Conservation (phyloP, 2,329 filamentous ascomycete species). For the Chlorencoelia australis region DNA sequence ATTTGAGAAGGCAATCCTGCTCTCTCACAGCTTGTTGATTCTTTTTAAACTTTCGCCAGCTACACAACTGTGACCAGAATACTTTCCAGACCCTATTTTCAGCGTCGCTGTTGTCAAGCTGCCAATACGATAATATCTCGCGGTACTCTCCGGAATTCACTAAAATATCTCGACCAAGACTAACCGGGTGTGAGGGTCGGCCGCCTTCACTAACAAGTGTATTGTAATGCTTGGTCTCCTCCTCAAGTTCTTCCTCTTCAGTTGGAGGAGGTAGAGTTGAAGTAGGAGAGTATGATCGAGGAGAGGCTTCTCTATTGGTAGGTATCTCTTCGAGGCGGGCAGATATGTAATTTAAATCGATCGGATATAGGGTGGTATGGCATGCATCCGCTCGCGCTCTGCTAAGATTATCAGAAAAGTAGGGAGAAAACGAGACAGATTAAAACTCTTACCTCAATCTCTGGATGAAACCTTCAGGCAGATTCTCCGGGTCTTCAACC, state of each 20-base stretch:
- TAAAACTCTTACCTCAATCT: no score
- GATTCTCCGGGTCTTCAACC: constrained; percentile 9
- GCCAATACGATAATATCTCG: constrained; percentile 25
- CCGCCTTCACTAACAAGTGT: constrained; percentile 26
- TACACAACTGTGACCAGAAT: constrained; percentile 21
- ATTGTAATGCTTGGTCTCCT: constrained; percentile 21
- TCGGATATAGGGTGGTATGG: no score
- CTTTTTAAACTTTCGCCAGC: constrained; percentile 26
- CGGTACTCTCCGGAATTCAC: constrained; percentile 16
- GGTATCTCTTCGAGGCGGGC: constrained; percentile 7
- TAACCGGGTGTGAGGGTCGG: constrained; percentile 25
- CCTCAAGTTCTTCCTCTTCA: constrained; percentile 12
- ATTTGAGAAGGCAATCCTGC: constrained; percentile 18
- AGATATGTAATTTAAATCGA: constrained; percentile 10
- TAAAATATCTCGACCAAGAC: constrained; percentile 20
- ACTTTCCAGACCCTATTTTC: constrained; percentile 8
- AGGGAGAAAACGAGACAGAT: constrained; percentile 4
- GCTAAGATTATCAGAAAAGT: constrained; percentile 2
- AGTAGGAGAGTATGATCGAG: no score
- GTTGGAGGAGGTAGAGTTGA: no score
- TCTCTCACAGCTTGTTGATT: constrained; percentile 26
- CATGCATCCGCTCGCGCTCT: constrained; percentile 6
- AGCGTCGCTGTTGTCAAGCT: constrained; percentile 1
- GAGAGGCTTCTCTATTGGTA: constrained; percentile 1
- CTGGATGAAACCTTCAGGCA: constrained; percentile 6